These are phyloP conservation scores for Aspergillus caelatus DNA, from an alignment of 2,329 filamentous ascomycete genomes.

Conservation along the genomic window DNA sequence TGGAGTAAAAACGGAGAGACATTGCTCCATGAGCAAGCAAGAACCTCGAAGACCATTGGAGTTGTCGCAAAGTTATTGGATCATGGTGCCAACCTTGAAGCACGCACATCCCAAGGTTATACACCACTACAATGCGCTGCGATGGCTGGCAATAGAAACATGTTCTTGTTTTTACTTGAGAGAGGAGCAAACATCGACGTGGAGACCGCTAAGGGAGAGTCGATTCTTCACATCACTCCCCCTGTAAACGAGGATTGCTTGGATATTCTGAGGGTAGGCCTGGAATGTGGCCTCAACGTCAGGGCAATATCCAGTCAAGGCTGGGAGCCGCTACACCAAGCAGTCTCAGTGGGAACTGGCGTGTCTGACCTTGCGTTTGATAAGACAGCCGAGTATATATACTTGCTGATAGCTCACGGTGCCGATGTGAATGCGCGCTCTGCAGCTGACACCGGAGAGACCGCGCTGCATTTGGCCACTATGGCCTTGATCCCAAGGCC, in stretches of 20 bases:
- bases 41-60: slow-evolving; percentile 11
- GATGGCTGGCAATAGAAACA: slow-evolving; percentile 27
- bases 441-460: slow-evolving; percentile 19
- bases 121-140: slow-evolving; percentile 36
- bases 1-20: slow-evolving; percentile 33
- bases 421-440: slow-evolving; percentile 28
- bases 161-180: slow-evolving; percentile 29
- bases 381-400: slow-evolving; percentile 26
- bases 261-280: slow-evolving; percentile 26
- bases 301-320: slow-evolving; percentile 23
- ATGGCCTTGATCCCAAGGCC: slow-evolving; percentile 22
- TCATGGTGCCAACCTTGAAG: slow-evolving; percentile 33
- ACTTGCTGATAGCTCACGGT: slow-evolving; percentile 24
- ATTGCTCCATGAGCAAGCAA: slow-evolving; percentile 32
- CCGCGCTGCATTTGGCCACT: slow-evolving; percentile 31
- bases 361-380: slow-evolving; percentile 21
- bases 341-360: slow-evolving; percentile 22
- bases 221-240: slow-evolving; percentile 31
- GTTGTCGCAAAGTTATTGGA: slow-evolving; percentile 28
- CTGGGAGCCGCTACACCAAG: slow-evolving; percentile 32
- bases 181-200: slow-evolving; percentile 28
- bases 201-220: slow-evolving; percentile 32
- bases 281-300: slow-evolving; percentile 19
- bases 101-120: slow-evolving; percentile 29
- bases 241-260: slow-evolving; percentile 27